These are phyloP conservation scores for Gynostemma pentaphyllum DNA, from an alignment of 306 rosid species.

Conservation along the genomic window DNA sequence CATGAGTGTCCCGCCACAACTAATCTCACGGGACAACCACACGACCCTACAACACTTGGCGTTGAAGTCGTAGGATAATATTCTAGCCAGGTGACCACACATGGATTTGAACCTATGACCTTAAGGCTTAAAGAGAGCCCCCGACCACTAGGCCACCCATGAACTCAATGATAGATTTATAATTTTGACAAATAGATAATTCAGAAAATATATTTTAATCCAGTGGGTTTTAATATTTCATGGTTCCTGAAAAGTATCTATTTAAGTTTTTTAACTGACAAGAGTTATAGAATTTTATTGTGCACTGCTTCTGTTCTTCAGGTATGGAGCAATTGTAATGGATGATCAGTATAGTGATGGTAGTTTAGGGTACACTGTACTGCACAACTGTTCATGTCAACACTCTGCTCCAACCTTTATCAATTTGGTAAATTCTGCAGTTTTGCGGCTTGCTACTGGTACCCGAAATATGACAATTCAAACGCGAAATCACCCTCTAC, in stretches of 20 bases:
- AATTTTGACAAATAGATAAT: no score
- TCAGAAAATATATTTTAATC: no score
- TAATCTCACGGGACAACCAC: no score
- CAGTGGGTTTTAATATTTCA: no score
- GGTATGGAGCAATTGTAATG: slow-evolving; percentile 95
- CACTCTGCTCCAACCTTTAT: slow-evolving; percentile 94
- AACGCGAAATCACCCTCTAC: slow-evolving; percentile 90
- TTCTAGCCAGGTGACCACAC: no score
- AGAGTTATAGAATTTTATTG: neutral
- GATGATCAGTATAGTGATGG: slow-evolving; percentile 70
- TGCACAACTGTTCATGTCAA: slow-evolving; percentile 88
- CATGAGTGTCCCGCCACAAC: no score
- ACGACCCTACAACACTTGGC: no score
- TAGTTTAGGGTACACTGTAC: slow-evolving; percentile 83
- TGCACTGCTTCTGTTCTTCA: slow-evolving; percentile 12
- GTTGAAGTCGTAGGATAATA: no score
- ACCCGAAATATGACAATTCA: slow-evolving; percentile 61
- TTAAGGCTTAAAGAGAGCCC: no score
- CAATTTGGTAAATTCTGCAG: slow-evolving; percentile 85
- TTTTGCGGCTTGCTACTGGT: slow-evolving; percentile 60
- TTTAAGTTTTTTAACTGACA: neutral
- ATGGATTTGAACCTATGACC: no score
- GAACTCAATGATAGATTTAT: no score
- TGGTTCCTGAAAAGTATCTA: neutral
- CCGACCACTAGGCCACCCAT: no score